Evolutionary conservation across 2,329 filamentous ascomycete species (phyloP).

Genomic region (Lizonia empirigonia): DNA sequence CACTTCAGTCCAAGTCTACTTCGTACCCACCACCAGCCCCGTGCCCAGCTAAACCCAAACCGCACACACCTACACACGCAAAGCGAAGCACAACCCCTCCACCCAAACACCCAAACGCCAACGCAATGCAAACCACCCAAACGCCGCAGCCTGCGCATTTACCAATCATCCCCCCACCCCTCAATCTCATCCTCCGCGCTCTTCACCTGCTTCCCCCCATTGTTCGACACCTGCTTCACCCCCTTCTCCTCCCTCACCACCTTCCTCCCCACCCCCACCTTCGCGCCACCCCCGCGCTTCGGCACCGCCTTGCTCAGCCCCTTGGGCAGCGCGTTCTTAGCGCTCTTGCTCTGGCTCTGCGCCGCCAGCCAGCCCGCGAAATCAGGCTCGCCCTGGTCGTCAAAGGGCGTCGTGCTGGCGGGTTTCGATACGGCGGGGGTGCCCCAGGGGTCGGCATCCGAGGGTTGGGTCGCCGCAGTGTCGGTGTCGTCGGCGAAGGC

Average conservation of each 20-base stretch:
- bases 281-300: slow-evolving; percentile 32
- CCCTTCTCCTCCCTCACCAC: slow-evolving; percentile 38
- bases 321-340: slow-evolving; percentile 77
- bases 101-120: slow-evolving; percentile 21
- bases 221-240: slow-evolving; percentile 37
- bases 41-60: no score
- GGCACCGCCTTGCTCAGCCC: slow-evolving; percentile 69
- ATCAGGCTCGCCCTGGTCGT: slow-evolving; percentile 87
- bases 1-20: no score
- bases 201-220: slow-evolving; percentile 46
- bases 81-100: no score
- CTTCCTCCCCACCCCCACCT: slow-evolving; percentile 41
- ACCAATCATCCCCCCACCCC: slow-evolving; percentile 50
- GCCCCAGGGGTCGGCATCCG: slow-evolving; percentile 61
- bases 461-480: no score
- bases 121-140: slow-evolving; percentile 22
- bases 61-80: no score
- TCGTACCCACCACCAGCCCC: no score
- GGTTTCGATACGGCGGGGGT: slow-evolving; percentile 50
- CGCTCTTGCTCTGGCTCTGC: slow-evolving; percentile 75
- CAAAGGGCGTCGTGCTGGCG: slow-evolving; percentile 62
- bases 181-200: slow-evolving; percentile 50
- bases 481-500: slow-evolving; percentile 49
- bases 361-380: slow-evolving; percentile 95
- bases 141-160: slow-evolving; percentile 5